phyloP scores from a whole-genome alignment of 331 rosid species.

The Prunus yedoensis region DNA sequence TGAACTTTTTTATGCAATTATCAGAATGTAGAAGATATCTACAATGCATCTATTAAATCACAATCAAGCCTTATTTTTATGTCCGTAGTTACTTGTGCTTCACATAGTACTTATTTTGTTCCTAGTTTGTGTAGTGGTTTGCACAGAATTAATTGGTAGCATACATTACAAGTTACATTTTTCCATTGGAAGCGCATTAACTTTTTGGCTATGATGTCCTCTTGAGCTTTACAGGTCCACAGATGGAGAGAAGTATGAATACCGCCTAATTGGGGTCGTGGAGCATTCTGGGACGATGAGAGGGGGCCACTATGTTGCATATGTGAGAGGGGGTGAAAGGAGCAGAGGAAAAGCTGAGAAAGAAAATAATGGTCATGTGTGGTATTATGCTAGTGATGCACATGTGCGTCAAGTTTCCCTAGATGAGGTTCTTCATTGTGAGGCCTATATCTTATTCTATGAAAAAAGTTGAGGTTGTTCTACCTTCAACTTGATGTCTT shows the following conservation, averaged over 20 bases:
- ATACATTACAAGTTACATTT: not conserved
- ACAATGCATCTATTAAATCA: not conserved
- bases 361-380: conserved; percentile 37
- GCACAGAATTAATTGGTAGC: not conserved
- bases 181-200: conserved; percentile 5
- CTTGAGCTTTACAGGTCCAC: conserved; percentile 45
- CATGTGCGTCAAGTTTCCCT: conserved; percentile 57
- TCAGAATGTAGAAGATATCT: not conserved
- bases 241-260: conserved; percentile 51
- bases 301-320: conserved; percentile 93
- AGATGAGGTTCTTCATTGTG: conserved; percentile 70
- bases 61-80: not conserved
- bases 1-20: not conserved
- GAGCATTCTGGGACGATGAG: conserved; percentile 87
- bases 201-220: not conserved
- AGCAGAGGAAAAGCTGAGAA: conserved; percentile 45
- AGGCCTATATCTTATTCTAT: conserved; percentile 89
- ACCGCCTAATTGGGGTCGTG: conserved; percentile 70
- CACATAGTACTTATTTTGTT: not conserved
- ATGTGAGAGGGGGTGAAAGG: conserved; percentile 69
- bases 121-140: not conserved
- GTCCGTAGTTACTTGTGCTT: not conserved
- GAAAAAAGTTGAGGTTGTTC: conserved; percentile 48
- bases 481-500: conserved; percentile 8
- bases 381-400: conserved; percentile 91